Percentiles rank a stretch among this genome's conserved stretches.
These are phyloP conservation scores for Arabidopsis hybrid DNA, from an alignment of 441 rosid species.

Conservation along the genomic window DNA sequence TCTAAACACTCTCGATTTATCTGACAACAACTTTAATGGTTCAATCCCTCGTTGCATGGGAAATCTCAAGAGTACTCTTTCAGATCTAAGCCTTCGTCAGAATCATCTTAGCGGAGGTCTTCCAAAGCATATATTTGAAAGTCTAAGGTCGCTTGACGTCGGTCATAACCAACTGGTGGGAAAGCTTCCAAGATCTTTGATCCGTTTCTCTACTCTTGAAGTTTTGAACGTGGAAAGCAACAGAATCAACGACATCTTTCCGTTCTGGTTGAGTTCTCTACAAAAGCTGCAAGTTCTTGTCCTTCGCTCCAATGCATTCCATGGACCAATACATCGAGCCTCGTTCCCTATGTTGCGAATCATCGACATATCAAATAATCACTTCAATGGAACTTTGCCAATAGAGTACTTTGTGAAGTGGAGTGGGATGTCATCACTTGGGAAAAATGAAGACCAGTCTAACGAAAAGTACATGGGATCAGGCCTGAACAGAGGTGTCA, in stretches of 20 bases:
- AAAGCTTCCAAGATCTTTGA: conserved; percentile 50
- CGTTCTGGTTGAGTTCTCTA: not conserved
- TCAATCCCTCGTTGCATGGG: conserved; percentile 51
- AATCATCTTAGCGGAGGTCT: conserved; percentile 49
- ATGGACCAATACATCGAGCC: not conserved
- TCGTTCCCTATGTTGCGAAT: conserved; percentile 58
- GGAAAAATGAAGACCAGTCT: not conserved
- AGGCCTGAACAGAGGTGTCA: no score
- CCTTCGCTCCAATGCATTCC: conserved; percentile 11
- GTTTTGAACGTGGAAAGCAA: conserved; percentile 23
- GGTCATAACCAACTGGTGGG: conserved; percentile 52
- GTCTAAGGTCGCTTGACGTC: conserved; percentile 49
- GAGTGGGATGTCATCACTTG: conserved; percentile 47
- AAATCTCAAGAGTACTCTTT: conserved; percentile 17
- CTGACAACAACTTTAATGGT: conserved; percentile 48
- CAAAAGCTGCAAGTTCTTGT: conserved; percentile 19
- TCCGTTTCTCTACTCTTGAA: not conserved
- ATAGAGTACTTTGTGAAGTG: conserved; percentile 16
- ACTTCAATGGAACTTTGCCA: conserved; percentile 30
- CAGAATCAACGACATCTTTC: not conserved
- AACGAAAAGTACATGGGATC: conserved; percentile 24
- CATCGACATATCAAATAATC: conserved; percentile 49
- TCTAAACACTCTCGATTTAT: conserved; percentile 52
- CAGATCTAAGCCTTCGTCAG: conserved; percentile 47
- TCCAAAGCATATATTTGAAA: conserved; percentile 32